These are phyloP conservation scores for Golubevia sp. DNA, from an alignment of 1,284 basidiomycete species.

Conservation along the genomic window DNA sequence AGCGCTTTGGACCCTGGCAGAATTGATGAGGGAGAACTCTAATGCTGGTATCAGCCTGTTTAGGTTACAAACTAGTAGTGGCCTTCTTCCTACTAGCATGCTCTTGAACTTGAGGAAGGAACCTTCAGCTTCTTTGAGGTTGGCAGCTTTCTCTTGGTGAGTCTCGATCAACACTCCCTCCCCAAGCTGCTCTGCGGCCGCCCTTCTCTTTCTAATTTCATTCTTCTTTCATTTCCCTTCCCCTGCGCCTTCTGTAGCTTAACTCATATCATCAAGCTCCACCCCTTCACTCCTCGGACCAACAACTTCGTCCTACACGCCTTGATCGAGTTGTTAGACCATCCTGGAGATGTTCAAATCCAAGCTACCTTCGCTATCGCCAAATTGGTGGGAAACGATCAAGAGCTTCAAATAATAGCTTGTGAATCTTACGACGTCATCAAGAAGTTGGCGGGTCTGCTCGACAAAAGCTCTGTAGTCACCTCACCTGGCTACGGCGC, in stretches of 20 bases:
- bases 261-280: constrained; percentile 44
- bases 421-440: constrained; percentile 30
- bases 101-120: constrained; percentile 30
- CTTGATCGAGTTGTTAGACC: constrained; percentile 42
- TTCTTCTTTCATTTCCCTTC: no score
- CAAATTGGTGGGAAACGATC: constrained; percentile 33
- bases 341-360: constrained; percentile 19
- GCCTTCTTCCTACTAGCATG: constrained; percentile 36
- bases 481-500: no score
- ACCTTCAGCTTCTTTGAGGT: constrained; percentile 29
- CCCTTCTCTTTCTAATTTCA: no score
- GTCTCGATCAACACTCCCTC: no score
- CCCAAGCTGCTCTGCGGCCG: no score
- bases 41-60: constrained; percentile 20
- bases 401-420: constrained; percentile 32
- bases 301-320: constrained; percentile 42
- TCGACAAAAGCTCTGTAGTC: constrained; percentile 9
- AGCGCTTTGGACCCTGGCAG: constrained; percentile 37
- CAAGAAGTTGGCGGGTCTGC: constrained; percentile 20
- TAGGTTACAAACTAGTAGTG: constrained; percentile 18
- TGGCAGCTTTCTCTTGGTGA: constrained; percentile 41
- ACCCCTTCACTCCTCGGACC: constrained; percentile 35
- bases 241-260: constrained; percentile 9
- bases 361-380: constrained; percentile 46
- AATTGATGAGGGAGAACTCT: constrained; percentile 25